Evolutionary conservation across 768 basidiomycete genomes (phyloP).

Genomic region (Baorangia bicolor): DNA sequence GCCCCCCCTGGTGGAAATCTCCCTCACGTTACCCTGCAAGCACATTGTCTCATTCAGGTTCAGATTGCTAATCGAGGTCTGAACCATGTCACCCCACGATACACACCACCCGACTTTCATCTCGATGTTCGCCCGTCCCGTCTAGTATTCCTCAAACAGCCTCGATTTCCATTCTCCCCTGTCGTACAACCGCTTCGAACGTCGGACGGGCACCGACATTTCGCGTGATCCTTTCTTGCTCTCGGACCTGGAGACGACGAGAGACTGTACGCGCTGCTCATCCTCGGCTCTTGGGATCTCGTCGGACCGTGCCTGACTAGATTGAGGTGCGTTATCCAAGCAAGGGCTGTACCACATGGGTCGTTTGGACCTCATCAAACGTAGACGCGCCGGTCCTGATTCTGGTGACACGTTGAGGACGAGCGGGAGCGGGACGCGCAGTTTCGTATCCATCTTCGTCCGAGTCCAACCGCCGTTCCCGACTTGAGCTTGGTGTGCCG

Average conservation of each 20-base stretch:
- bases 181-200: slow-evolving; percentile 4
- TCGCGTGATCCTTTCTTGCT: not conserved
- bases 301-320: not conserved
- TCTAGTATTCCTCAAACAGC: slow-evolving; percentile 5
- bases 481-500: not conserved
- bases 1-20: not conserved
- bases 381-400: not conserved
- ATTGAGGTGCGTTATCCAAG: not conserved
- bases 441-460: not conserved
- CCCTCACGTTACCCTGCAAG: not conserved
- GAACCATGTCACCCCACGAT: not conserved
- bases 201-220: not conserved
- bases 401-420: not conserved
- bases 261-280: not conserved
- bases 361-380: not conserved
- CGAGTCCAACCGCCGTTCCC: not conserved
- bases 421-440: not conserved
- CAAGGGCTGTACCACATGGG: not conserved
- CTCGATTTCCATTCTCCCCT: slow-evolving; percentile 12
- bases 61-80: not conserved
- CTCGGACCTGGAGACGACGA: not conserved
- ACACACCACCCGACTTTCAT: not conserved
- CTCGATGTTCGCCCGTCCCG: not conserved
- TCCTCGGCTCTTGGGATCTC: not conserved
- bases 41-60: not conserved